These are phyloP conservation scores for Wallemia hederae DNA, from an alignment of 1,284 basidiomycete genomes.

Conservation along the genomic window DNA sequence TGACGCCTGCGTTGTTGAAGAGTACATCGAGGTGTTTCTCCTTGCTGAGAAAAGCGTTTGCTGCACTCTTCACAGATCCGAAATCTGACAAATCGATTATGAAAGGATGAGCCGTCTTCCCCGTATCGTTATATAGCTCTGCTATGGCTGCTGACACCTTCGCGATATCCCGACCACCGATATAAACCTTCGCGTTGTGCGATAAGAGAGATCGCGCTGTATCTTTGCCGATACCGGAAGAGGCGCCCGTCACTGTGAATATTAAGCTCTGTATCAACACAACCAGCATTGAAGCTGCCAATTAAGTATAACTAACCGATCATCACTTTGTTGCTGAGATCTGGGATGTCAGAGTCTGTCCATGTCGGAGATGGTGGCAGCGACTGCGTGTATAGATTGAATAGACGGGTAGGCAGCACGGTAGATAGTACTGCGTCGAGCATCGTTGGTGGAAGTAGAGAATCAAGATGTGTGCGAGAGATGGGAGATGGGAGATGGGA, in stretches of 20 bases:
- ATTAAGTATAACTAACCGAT: neutral
- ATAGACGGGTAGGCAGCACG: neutral
- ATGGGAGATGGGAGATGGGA: too few relatives aligned
- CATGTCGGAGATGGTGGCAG: neutral
- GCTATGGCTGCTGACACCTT: conserved; percentile 3
- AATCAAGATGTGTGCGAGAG: too few relatives aligned
- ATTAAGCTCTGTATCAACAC: neutral
- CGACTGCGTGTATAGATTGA: neutral
- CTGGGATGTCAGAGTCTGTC: neutral
- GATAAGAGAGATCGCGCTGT: neutral
- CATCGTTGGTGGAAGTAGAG: neutral
- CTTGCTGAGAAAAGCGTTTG: neutral
- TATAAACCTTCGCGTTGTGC: conserved; percentile 1
- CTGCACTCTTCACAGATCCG: conserved; percentile 1
- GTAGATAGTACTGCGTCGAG: neutral
- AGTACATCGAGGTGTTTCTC: conserved; percentile 4
- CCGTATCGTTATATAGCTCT: conserved; percentile 2
- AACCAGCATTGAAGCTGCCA: neutral
- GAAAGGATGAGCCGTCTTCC: conserved; percentile 3
- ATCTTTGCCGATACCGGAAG: neutral
- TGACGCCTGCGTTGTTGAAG: conserved; percentile 6
- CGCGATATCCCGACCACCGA: conserved; percentile 1
- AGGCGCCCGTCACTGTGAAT: neutral
- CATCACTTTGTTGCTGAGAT: neutral
- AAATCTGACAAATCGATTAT: conserved; percentile 4